These are phyloP conservation scores for Ballota nigra DNA, from an alignment of 257 asterid genomes.

Conservation along the genomic window DNA sequence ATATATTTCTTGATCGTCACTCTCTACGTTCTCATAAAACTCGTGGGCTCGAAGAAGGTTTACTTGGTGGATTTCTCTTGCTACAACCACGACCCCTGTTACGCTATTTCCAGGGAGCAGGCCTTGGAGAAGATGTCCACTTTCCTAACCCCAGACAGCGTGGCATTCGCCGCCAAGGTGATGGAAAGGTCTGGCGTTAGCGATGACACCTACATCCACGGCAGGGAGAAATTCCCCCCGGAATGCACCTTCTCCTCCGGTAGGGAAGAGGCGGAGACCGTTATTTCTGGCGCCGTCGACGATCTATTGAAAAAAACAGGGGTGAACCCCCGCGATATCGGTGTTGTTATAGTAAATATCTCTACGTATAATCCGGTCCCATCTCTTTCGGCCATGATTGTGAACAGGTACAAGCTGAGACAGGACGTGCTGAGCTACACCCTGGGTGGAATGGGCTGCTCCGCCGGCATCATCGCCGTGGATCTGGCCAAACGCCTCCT, in stretches of 20 bases:
- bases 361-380: constrained; percentile 42
- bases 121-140: neutral
- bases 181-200: constrained; percentile 25
- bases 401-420: constrained; percentile 39
- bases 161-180: constrained; percentile 8
- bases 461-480: constrained; percentile 41
- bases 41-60: neutral
- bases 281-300: constrained; percentile 38
- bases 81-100: neutral
- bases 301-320: constrained; percentile 35
- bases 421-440: constrained; percentile 32
- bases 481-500: constrained; percentile 42
- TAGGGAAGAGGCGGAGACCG: constrained; percentile 37
- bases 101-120: neutral
- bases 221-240: constrained; percentile 14
- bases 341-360: constrained; percentile 38
- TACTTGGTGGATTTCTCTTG: neutral
- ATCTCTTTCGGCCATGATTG: constrained; percentile 46
- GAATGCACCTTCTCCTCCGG: constrained; percentile 24
- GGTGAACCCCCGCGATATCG: constrained; percentile 33
- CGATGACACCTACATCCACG: neutral
- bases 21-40: neutral
- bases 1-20: neutral
- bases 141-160: constrained; percentile 13
- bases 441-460: constrained; percentile 50